Evolutionary conservation across 139 green algal species (phyloP), one percentile per base, ranked within the genome.

Genomic region (Chlamydomonas asymmetrica): DNA sequence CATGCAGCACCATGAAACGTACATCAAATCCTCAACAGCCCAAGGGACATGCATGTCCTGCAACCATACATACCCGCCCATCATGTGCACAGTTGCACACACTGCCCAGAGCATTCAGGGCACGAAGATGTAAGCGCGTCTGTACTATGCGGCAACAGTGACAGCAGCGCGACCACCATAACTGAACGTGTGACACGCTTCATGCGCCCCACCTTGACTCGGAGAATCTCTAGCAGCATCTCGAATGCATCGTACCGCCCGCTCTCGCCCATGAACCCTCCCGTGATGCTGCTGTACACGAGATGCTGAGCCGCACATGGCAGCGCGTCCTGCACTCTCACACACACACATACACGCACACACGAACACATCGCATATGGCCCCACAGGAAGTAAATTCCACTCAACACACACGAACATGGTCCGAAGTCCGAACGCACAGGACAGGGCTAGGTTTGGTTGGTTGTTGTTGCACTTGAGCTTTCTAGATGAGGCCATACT

Each of bases 231-330:
- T 18, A 84, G 45, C n/a, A 49, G 61, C 3, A 72, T 84, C 57
- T 84, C 78, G 60, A 74, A 84, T 0, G 78, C 78, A 73, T 84
- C 78, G 37, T 65, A 84, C 8, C 48, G 56, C 0, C 78, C 76
- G 5, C 32, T 48, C 41, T 82, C 76, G 7, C 76, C 76, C 68
- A 74, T 63, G 69, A 48, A 71, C 25, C 48, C 69, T 3, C 76
- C 76, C 10, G 76, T 82, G 62, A 74, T 60, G 40, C 43, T 64
- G 62, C 37, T 64, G 48, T 65, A 82, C 16, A 67, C 69, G 32
- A 82, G 57, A 59, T 82, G 76, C 76, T 82, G 76, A 0, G 76
- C 76, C 13, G 76, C 69, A 65, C 76, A 82, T 4, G 39, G 40
- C 20, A 82, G 66, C 13, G 38, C 37, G 7, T 34, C 32, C 67